These are phyloP conservation scores for Casuarina glauca DNA, from an alignment of 306 rosid genomes.

Conservation along the genomic window DNA sequence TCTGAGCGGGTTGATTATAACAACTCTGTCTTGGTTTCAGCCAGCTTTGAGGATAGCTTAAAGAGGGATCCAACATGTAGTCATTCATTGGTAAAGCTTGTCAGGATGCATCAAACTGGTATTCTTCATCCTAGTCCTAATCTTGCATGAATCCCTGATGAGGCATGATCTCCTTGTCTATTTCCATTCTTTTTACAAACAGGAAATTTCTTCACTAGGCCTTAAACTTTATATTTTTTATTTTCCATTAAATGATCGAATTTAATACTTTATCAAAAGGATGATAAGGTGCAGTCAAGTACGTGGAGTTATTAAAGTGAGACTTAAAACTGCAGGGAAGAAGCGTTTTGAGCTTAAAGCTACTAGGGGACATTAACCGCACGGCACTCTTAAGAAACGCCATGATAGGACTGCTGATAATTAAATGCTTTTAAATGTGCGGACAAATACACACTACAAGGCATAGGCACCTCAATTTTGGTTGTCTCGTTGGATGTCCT, in stretches of 20 bases:
- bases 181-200: not conserved
- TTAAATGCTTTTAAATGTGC: not conserved
- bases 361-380: not conserved
- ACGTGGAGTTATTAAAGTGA: not conserved
- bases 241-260: too few species aligned
- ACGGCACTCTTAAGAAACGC: not conserved
- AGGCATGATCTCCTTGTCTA: not conserved
- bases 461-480: not conserved
- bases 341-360: slow-evolving; percentile 2
- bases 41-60: slow-evolving; percentile 58
- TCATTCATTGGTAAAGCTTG: slow-evolving; percentile 69
- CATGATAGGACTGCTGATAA: not conserved
- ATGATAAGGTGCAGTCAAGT: not conserved
- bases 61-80: slow-evolving; percentile 75
- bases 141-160: slow-evolving; percentile 9
- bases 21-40: slow-evolving; percentile 36
- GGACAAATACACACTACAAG: not conserved
- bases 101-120: slow-evolving; percentile 69
- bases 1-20: slow-evolving; percentile 52
- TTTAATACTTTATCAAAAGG: not conserved
- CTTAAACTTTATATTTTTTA: not conserved
- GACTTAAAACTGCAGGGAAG: not conserved
- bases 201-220: not conserved
- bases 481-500: not conserved
- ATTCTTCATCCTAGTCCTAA: slow-evolving; percentile 25